Conservation (phyloP, 1,284 basidiomycete genomes). For the Afroboletus lepidellus region DNA sequence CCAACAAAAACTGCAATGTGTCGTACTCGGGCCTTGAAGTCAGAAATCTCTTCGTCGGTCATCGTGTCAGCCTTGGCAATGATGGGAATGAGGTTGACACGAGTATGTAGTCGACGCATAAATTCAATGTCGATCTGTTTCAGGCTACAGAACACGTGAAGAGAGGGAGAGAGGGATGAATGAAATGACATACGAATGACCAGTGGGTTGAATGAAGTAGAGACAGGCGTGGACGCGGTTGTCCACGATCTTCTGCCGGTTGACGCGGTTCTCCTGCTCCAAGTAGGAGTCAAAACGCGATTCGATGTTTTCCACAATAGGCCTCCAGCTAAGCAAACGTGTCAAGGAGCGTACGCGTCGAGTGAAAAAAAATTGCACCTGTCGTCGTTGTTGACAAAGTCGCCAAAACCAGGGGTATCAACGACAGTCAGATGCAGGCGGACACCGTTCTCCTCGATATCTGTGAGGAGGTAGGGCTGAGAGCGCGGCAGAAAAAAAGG, state of each 20-base stretch:
- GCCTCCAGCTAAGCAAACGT: constrained; percentile 76
- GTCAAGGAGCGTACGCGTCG: constrained; percentile 9
- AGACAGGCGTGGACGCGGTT: constrained; percentile 93
- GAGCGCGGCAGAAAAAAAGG: not conserved
- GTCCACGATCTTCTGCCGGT: constrained; percentile 82
- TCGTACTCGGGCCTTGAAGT: constrained; percentile 88
- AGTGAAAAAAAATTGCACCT: constrained; percentile 51
- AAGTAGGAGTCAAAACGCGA: constrained; percentile 94
- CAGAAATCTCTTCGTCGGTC: constrained; percentile 89
- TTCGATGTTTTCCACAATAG: constrained; percentile 96
- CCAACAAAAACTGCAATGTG: not conserved
- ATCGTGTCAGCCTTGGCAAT: constrained; percentile 96
- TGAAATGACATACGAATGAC: constrained; percentile 77
- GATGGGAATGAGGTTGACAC: constrained; percentile 95
- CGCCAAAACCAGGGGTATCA: constrained; percentile 94
- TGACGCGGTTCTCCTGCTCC: constrained; percentile 97
- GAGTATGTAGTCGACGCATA: constrained; percentile 93
- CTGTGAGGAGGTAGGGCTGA: constrained; percentile 47
- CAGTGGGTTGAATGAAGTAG: constrained; percentile 97
- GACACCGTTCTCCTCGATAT: constrained; percentile 97
- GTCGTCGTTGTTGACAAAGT: constrained; percentile 97
- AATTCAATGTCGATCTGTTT: constrained; percentile 98
- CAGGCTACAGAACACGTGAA: constrained; percentile 50
- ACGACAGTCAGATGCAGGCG: constrained; percentile 95
- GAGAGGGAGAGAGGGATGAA: not conserved